Evolutionary conservation across 148 eudicot species (phyloP), one percentile per base, ranked within the genome.

Genomic region (Persicaria maculosa): DNA sequence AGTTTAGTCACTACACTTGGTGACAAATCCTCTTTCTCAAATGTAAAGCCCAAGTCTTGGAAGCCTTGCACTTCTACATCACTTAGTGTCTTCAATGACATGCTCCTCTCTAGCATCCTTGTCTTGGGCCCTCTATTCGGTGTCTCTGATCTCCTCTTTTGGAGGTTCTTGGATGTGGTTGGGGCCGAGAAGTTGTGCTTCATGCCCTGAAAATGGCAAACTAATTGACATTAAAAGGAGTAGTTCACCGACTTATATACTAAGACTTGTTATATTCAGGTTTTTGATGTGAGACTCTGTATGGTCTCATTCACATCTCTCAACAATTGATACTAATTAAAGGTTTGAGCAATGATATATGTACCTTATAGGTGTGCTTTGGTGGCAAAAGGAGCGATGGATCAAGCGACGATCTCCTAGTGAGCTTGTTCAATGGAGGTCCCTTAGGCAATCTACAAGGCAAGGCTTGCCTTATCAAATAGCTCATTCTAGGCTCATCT

Each of bases 401-500:
- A 40, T 65, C 70, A 45, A 65, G 15, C 6, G 70, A 65, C 0
- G 70, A 65, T 15, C 70, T 43, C 7, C 70, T 40, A 14, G 70
- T 65, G 70, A 65, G 70, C 43, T 65, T 65, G 47, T 4, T 65
- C 19, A 65, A 12, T 36, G 19, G 40, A 9, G 70, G 45, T 40
- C 70, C 70, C 47, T 65, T 65, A 1, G 25, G 64, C 58, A 83
- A 73, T 50, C 58, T 72, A 31, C 54, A 52, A 45, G 86, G 84
- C 86, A 84, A 79, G 4, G 86, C 98, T 79, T 93, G 97, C 83
- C 91, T 85, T 31, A 93, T 93, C 80, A 93, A 83, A 72, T 83
- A 87, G 25, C 94, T 88, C 87, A 93, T 79, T 12, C 88, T 80
- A 36, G 86, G 82, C 62, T 86, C 98, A 70, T 86, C 85, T 9